Base-by-base conservation (phyloP, 768 basidiomycete species). In the Lyophyllum atratum region DNA sequence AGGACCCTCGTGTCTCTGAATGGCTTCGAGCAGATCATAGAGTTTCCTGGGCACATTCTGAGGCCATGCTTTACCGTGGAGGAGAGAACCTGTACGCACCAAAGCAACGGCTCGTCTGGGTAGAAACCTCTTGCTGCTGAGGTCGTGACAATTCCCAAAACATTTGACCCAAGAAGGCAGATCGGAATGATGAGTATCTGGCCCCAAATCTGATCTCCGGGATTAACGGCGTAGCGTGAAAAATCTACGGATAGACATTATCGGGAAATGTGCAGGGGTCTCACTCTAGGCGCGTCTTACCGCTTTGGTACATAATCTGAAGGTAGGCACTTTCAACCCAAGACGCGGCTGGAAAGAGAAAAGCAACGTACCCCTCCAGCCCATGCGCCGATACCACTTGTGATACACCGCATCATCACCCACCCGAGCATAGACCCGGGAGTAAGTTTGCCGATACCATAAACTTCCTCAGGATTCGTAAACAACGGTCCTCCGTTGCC, bases 371-470 rank as follows among this genome's bases (percentile, higher is more conserved):
- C 65, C 57, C 68, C 70, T 29, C 71, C 70, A 9, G 71, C 66
- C 71, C 70, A 72, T 7, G 64, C 67, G 7, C 71, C 71, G 19
- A 72, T 69, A 2, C 70, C 70, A 56, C 71, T 67, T 5, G 66
- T 71, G 21, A 69, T 66, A 50, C 66, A 60, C 33, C 70, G 54
- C 67, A 71, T 68, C 68, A 72, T 71, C 3, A 61, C 55, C 71
- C 70, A 72, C 19, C 66, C 64, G 3, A 71, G 53, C 5, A 54
- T 54, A 3, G 67, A 59, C 11, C 70, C 67, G 1, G 47, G 17
- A 17, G 59, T 52, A 1, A 70, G 65, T 26, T 54, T 50, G 7
- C 61, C 67, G 12, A 64, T 53, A 3, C 69, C 65, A 48, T 65
- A 68, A 14, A 67, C 55, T 4, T 50, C 62, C 49, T 71, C 69